Conservation (phyloP, 257 asterid species). For the Pogostemon cablin region DNA sequence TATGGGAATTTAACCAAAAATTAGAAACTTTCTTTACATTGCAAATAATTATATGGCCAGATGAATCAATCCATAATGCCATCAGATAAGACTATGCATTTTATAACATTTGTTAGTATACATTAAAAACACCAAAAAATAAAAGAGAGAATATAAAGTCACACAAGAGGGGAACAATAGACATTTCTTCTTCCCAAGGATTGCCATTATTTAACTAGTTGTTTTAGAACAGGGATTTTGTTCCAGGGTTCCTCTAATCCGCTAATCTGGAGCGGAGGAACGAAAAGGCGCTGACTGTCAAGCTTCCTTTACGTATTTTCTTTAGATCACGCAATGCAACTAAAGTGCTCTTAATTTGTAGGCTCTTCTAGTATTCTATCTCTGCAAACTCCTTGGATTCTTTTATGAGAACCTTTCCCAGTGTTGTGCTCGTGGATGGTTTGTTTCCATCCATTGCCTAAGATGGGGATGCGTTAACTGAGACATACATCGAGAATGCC, state of each 20-base stretch:
- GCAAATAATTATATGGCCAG: background rate
- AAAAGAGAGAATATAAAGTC: slow-evolving; percentile 18
- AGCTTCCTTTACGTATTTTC: slow-evolving; percentile 83
- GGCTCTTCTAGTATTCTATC: slow-evolving; percentile 76
- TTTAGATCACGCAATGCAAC: slow-evolving; percentile 78
- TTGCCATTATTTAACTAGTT: slow-evolving; percentile 64
- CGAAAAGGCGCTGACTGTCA: slow-evolving; percentile 86
- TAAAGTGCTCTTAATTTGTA: slow-evolving; percentile 77
- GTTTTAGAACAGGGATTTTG: slow-evolving; percentile 66
- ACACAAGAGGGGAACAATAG: background rate
- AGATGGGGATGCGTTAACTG: slow-evolving; percentile 39
- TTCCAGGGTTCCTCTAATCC: slow-evolving; percentile 79
- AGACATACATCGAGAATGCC: slow-evolving; percentile 72
- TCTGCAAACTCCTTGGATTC: slow-evolving; percentile 63
- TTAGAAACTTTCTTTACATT: slow-evolving; percentile 12
- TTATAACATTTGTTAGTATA: slow-evolving; percentile 44
- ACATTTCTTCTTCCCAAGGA: background rate
- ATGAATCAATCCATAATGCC: slow-evolving; percentile 1
- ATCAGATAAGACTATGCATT: slow-evolving; percentile 32
- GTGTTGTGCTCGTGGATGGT: slow-evolving; percentile 47
- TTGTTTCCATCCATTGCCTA: slow-evolving; percentile 42
- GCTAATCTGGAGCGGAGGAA: slow-evolving; percentile 79
- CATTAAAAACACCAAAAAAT: slow-evolving; percentile 28
- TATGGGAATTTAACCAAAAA: too few species aligned
- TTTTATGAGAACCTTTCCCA: slow-evolving; percentile 41